Conservation (phyloP, 805 yeast species). For the Brettanomyces nanus region DNA sequence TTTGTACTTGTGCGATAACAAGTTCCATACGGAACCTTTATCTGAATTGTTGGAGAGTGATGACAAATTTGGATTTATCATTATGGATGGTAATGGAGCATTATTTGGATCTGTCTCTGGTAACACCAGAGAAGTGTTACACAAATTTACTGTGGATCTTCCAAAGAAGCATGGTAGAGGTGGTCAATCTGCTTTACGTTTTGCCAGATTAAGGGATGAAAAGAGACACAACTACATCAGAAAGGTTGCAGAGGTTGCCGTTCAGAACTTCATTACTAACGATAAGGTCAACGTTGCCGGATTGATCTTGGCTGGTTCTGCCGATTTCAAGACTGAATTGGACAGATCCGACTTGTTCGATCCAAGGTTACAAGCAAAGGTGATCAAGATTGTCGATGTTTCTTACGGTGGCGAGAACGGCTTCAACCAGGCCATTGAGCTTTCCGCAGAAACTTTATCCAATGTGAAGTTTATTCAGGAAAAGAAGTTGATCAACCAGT, state of each 20-base stretch:
- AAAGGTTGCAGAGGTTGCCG: constrained; percentile 97
- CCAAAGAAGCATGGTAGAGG: constrained; percentile 99
- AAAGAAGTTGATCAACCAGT: constrained; percentile 84
- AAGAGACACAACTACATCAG: constrained; percentile 98
- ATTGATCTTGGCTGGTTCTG: constrained; percentile 95
- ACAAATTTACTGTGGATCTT: constrained; percentile 92
- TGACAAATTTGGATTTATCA: constrained; percentile 93
- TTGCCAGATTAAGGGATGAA: constrained; percentile 97
- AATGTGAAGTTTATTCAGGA: constrained; percentile 98
- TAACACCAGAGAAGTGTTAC: constrained; percentile 92
- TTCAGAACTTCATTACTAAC: constrained; percentile 89
- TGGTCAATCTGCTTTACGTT: constrained; percentile 99
- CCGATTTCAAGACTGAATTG: constrained; percentile 95
- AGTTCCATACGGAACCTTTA: constrained; percentile 95
- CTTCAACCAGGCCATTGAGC: constrained; percentile 97
- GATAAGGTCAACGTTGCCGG: constrained; percentile 95
- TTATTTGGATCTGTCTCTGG: constrained; percentile 93
- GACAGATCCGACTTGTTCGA: constrained; percentile 91
- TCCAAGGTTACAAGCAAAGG: constrained; percentile 75
- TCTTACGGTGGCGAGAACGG: constrained; percentile 99
- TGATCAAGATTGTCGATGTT: constrained; percentile 89
- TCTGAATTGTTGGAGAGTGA: constrained; percentile 91
- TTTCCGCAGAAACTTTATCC: constrained; percentile 93
- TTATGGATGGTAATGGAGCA: constrained; percentile 99
- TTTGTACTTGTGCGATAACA: constrained; percentile 90